Percentiles rank a stretch among this genome's conserved stretches.
Evolutionary conservation across 2,329 filamentous ascomycete genomes (phyloP).

Genomic region (Scedosporium boydii): DNA sequence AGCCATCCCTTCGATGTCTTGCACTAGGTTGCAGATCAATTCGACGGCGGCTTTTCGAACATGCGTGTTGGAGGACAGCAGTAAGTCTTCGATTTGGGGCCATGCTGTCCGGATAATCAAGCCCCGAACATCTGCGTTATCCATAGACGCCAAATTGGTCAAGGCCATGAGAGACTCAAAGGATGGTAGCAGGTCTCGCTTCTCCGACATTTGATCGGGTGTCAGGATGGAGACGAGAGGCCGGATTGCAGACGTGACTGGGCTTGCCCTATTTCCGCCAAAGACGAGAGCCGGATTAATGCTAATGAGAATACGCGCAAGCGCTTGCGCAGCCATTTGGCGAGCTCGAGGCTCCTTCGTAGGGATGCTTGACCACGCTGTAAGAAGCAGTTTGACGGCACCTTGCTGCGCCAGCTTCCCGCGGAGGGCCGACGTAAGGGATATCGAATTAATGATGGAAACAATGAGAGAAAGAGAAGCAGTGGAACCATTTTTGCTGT

Average conservation of each 20-base stretch:
- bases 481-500: slow-evolving; percentile 62
- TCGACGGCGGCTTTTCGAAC: slow-evolving; percentile 80
- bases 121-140: slow-evolving; percentile 54
- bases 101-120: slow-evolving; percentile 67
- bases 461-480: slow-evolving; percentile 64
- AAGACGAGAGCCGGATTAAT: slow-evolving; percentile 81
- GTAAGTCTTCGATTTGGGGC: slow-evolving; percentile 69
- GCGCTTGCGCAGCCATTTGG: slow-evolving; percentile 63
- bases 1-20: slow-evolving; percentile 54
- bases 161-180: slow-evolving; percentile 89
- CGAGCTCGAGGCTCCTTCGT: slow-evolving; percentile 36
- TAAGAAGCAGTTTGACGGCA: slow-evolving; percentile 75
- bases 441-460: slow-evolving; percentile 68
- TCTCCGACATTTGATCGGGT: slow-evolving; percentile 50
- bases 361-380: slow-evolving; percentile 54
- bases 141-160: slow-evolving; percentile 82
- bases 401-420: slow-evolving; percentile 85
- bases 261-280: slow-evolving; percentile 61
- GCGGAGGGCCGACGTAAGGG: slow-evolving; percentile 63
- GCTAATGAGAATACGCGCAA: slow-evolving; percentile 78
- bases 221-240: slow-evolving; percentile 69
- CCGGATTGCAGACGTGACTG: slow-evolving; percentile 71
- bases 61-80: slow-evolving; percentile 65
- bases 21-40: slow-evolving; percentile 82
- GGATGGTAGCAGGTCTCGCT: slow-evolving; percentile 71